Base-by-base conservation (phyloP, 2,329 filamentous ascomycete species). In the Drechslerella stenobrocha region DNA sequence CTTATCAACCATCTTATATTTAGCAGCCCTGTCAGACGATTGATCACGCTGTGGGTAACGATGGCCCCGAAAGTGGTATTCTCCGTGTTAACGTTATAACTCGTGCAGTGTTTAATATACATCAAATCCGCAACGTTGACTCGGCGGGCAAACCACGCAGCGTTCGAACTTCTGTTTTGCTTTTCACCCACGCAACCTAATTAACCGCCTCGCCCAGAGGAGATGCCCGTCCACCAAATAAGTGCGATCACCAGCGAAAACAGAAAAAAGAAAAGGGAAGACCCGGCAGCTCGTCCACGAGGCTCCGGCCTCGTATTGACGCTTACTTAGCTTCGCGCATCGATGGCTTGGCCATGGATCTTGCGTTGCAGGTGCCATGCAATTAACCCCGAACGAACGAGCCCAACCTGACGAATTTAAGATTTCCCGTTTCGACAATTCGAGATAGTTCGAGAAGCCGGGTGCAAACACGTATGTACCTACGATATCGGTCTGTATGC, bases 171-270 rank as follows among this genome's bases (percentile, higher is more conserved):
- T 37, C n/a, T 4, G 4, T 13, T 37, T 37, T 37, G 34, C 26
- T 51, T 56, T 47, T 45, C 35, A 48, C 59, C 47, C 48, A 20
- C 37, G 11, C 15, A 15, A 52, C 46, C 52, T 47, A 46, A 24
- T 57, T 48, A 58, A 57, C 52, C 59, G 30, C 52, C 52, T 65
- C 48, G 61, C 32, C 48, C 53, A 53, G 52, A 65, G 48, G 52
- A 56, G 52, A 57, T 42, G 34, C 37, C 52, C n/a, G n/a, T n/a
- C n/a, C n/a, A n/a, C n/a, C n/a, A n/a, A n/a, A n/a, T 20, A 52
- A 45, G 30, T 63, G 50, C 44, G 50, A n/a, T 50, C 50, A 50
- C 44, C 24, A 42, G 35, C 13, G 15, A 42, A 42, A 24, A 42
- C 37, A 50, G 11, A 30, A 30, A 30, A 30, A 30, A 30, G 28